Evolutionary conservation across 1,139 yeast genomes (phyloP).

Genomic region (Pichia sp.): DNA sequence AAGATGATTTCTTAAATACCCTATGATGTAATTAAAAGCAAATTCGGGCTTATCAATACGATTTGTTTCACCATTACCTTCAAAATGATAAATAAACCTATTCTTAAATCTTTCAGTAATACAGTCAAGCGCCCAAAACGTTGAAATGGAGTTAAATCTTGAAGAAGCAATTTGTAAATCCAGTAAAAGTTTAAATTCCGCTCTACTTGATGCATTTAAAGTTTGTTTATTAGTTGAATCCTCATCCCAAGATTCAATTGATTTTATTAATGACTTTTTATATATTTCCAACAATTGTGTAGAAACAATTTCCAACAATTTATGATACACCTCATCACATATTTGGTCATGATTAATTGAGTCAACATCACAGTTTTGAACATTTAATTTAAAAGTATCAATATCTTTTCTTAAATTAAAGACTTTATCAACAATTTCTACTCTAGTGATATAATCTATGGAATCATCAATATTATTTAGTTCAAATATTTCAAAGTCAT

Average conservation of each 20-base stretch:
- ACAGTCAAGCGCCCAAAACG: constrained; percentile 20
- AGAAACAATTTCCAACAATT: constrained; percentile 1
- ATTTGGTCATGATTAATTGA: neutral
- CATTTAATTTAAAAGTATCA: neutral
- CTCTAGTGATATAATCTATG: neutral
- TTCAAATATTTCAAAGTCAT: constrained; percentile 13
- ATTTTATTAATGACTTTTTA: neutral
- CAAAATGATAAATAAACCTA: constrained; percentile 74
- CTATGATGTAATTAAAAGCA: constrained; percentile 54
- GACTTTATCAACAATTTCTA: neutral
- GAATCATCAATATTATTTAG: neutral
- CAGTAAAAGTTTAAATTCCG: constrained; percentile 4
- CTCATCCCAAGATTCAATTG: constrained; percentile 9
- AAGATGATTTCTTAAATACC: constrained; percentile 43
- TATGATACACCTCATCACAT: neutral
- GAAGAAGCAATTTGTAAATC: constrained; percentile 8
- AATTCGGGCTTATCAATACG: constrained; percentile 75
- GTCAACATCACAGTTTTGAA: constrained; percentile 1
- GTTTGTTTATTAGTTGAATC: neutral
- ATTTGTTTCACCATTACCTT: constrained; percentile 54
- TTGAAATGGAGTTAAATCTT: neutral
- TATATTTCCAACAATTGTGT: neutral
- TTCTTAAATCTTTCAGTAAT: constrained; percentile 36
- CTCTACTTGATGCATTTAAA: neutral
- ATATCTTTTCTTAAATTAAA: constrained; percentile 2